phyloP scores from a whole-genome alignment of 768 basidiomycete genomes.

The Tulasnella sp. region DNA sequence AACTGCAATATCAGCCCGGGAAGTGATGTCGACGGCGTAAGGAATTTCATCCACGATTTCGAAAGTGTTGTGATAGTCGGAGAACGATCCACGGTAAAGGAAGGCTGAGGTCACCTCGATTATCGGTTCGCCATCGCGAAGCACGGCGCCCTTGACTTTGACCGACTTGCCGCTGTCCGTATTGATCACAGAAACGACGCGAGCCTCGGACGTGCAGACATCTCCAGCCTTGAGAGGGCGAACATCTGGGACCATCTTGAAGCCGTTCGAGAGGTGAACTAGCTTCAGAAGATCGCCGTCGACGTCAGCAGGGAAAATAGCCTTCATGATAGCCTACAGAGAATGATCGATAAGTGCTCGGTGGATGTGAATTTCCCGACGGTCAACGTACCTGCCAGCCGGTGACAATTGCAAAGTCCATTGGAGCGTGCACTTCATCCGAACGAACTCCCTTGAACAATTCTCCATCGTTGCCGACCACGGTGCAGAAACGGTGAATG shows the following conservation, averaged over 20 bases:
- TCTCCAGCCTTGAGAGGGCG: conserved; percentile 78
- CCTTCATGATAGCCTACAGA: conserved; percentile 92
- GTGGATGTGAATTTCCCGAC: not conserved
- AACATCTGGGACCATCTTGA: conserved; percentile 78
- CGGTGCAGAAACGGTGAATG: conserved; percentile 84
- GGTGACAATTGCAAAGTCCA: conserved; percentile 98
- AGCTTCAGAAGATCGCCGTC: conserved; percentile 94
- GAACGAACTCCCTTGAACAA: conserved; percentile 75
- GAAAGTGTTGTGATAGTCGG: conserved; percentile 94
- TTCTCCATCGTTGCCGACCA: conserved; percentile 91
- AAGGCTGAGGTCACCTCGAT: conserved; percentile 94
- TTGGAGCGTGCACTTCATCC: conserved; percentile 73
- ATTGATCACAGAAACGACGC: conserved; percentile 85
- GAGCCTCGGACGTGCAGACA: conserved; percentile 82
- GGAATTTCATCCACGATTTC: conserved; percentile 87
- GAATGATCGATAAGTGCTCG: conserved; percentile 21
- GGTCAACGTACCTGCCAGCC: conserved; percentile 83
- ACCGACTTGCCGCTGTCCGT: conserved; percentile 90
- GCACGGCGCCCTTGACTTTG: conserved; percentile 79
- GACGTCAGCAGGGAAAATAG: conserved; percentile 88
- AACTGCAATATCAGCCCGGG: conserved; percentile 80
- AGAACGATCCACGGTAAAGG: conserved; percentile 93
- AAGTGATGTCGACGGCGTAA: conserved; percentile 70
- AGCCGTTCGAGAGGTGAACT: conserved; percentile 96
- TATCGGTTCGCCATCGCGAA: conserved; percentile 70